A percentile compares a stretch with the other conserved stretches of the same genome.
These are phyloP conservation scores for Tinospora cordifolia DNA, from an alignment of 164 flowering plant species.

Conservation along the genomic window DNA sequence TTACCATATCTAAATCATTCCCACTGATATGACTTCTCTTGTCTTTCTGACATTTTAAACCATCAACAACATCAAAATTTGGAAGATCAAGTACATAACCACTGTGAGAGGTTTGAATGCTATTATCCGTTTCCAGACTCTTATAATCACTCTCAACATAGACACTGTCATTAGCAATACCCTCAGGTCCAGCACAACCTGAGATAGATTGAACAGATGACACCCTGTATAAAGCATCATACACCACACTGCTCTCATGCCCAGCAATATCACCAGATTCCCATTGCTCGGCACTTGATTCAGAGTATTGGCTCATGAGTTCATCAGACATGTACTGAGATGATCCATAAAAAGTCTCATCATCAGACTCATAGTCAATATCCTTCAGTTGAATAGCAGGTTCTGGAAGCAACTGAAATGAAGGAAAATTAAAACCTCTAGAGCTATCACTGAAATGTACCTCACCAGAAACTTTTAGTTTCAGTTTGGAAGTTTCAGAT, in stretches of 20 bases:
- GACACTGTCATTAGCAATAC: conserved; percentile 11
- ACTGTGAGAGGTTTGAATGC: conserved; percentile 18
- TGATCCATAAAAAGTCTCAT: conserved; percentile 74
- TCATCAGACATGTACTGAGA: conserved; percentile 64
- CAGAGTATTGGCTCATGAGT: conserved; percentile 46
- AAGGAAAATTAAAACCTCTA: conserved; percentile 46
- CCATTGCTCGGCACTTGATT: conserved; percentile 77
- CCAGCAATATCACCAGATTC: conserved; percentile 41
- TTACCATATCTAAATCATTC: conserved; percentile 8
- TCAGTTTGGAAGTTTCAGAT: conserved; percentile 48
- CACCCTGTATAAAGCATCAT: conserved; percentile 46
- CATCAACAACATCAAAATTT: conserved; percentile 31
- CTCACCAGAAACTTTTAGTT: conserved; percentile 53
- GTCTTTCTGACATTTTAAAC: conserved; percentile 7
- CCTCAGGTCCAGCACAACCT: conserved; percentile 31
- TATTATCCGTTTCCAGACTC: conserved; percentile 17
- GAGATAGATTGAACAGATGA: conserved; percentile 45
- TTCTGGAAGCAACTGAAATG: conserved; percentile 76
- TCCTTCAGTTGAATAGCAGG: conserved; percentile 27
- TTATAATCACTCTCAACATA: conserved; percentile 15
- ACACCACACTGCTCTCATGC: conserved; percentile 33
- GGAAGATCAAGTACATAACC: conserved; percentile 33
- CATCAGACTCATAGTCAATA: conserved; percentile 56
- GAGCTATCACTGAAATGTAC: conserved; percentile 25
- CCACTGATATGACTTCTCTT: background rate